A percentile compares a stretch with the other conserved stretches of the same genome.
Conservation (phyloP, 2,329 filamentous ascomycete species). For the Escovopsis sp. region DNA sequence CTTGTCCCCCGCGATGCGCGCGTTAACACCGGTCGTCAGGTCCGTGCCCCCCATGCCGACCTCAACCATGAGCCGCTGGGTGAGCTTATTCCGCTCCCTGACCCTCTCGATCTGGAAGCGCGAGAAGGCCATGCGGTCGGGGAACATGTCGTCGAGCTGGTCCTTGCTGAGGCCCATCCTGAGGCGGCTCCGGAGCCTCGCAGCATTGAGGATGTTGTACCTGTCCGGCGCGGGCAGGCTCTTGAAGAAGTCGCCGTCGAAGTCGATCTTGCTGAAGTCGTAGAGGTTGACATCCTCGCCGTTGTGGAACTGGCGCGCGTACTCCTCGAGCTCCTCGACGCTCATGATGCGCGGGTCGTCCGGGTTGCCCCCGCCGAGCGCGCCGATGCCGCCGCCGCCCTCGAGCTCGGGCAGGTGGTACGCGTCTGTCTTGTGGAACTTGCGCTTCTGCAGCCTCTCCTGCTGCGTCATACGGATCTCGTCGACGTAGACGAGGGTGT, state of each 20-base stretch:
- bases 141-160: slow-evolving; percentile 91
- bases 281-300: slow-evolving; percentile 87
- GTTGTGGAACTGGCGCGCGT: slow-evolving; percentile 78
- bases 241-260: slow-evolving; percentile 87
- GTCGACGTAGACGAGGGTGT: slow-evolving; percentile 75
- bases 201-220: slow-evolving; percentile 95
- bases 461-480: slow-evolving; percentile 67
- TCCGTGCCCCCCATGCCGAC: slow-evolving; percentile 76
- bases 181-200: slow-evolving; percentile 69
- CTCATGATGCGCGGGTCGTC: slow-evolving; percentile 96
- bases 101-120: slow-evolving; percentile 93
- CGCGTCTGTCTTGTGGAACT: slow-evolving; percentile 81
- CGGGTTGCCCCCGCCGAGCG: slow-evolving; percentile 72
- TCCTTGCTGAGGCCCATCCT: slow-evolving; percentile 96
- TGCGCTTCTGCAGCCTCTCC: slow-evolving; percentile 58
- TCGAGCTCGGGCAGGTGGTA: slow-evolving; percentile 88
- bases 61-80: slow-evolving; percentile 85
- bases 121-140: slow-evolving; percentile 92
- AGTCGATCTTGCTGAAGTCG: slow-evolving; percentile 98
- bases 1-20: slow-evolving; percentile 66
- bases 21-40: slow-evolving; percentile 47
- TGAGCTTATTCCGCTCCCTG: slow-evolving; percentile 81
- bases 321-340: slow-evolving; percentile 82
- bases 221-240: slow-evolving; percentile 79
- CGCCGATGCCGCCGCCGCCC: slow-evolving; percentile 51